These are phyloP conservation scores for Carex scoparia DNA, from an alignment of 176 grass and related monocot genomes.

Conservation along the genomic window DNA sequence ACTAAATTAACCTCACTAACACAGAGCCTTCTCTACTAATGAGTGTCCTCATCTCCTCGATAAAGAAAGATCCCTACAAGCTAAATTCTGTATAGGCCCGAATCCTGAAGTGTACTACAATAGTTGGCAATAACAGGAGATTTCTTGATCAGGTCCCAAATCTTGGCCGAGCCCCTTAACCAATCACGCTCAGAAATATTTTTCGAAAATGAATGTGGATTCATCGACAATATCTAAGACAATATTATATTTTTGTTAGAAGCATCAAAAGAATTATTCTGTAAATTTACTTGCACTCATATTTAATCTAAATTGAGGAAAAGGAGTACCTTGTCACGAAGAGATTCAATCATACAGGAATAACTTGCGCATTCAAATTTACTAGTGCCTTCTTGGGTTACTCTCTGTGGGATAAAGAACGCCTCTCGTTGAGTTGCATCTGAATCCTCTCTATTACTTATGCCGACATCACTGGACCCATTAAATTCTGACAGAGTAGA, in stretches of 20 bases:
- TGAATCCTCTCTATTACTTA: conserved; percentile 31
- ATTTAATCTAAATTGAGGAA: not conserved
- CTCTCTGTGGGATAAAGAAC: conserved; percentile 56
- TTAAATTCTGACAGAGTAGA: conserved; percentile 24
- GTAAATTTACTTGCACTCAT: not conserved
- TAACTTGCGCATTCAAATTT: conserved; percentile 59
- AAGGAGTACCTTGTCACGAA: conserved; percentile 72
- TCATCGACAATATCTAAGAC: conserved; percentile 61
- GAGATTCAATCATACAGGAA: conserved; percentile 49
- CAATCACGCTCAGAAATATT: conserved; percentile 81
- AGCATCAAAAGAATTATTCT: not conserved
- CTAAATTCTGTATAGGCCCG: conserved; percentile 75
- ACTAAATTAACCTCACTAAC: not conserved
- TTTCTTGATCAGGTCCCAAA: conserved; percentile 84
- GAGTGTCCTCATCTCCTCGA: not conserved
- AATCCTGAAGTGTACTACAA: conserved; percentile 68
- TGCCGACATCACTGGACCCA: conserved; percentile 14
- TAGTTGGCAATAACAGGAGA: conserved; percentile 64
- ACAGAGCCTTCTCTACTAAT: not conserved
- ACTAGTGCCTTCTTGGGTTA: conserved; percentile 28
- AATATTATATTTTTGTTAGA: not conserved
- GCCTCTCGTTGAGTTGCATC: conserved; percentile 32
- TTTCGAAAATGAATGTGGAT: conserved; percentile 49
- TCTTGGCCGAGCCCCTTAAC: conserved; percentile 81
- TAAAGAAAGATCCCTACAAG: not conserved